Evolutionary conservation across 495 filamentous ascomycete genomes (phyloP).

Genomic region (Gamarada debralockiae): DNA sequence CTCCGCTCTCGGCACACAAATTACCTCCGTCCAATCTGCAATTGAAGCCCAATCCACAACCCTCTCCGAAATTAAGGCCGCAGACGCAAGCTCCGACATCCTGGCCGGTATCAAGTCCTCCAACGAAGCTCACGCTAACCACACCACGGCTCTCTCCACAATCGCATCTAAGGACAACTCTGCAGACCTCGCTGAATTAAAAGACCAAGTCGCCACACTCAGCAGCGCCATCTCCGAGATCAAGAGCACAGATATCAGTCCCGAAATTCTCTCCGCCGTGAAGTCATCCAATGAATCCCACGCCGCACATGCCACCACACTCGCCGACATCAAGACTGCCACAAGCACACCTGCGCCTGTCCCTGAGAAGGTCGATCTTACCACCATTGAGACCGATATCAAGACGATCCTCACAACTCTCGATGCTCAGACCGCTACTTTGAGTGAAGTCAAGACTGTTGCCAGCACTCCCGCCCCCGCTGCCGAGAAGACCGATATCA

Average conservation of each 20-base stretch:
- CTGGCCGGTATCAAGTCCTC: constrained; percentile 18
- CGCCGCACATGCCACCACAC: constrained; percentile 5
- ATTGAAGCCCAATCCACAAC: constrained; percentile 16
- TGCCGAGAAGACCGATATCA: constrained; percentile 11
- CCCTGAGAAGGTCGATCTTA: constrained; percentile 6
- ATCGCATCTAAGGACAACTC: constrained; percentile 3
- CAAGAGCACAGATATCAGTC: constrained; percentile 5
- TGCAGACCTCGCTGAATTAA: constrained; percentile 8
- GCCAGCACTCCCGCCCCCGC: neutral
- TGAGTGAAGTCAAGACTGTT: constrained; percentile 13
- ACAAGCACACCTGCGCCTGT: constrained; percentile 3
- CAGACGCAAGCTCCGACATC: constrained; percentile 17
- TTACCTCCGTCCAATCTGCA: constrained; percentile 8
- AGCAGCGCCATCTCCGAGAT: constrained; percentile 7
- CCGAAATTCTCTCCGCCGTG: constrained; percentile 13
- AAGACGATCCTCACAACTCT: neutral
- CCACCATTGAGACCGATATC: neutral
- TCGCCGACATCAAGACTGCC: constrained; percentile 16
- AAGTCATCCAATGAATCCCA: constrained; percentile 17
- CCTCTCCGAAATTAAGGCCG: constrained; percentile 16
- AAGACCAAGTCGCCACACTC: constrained; percentile 12
- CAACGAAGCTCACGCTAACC: constrained; percentile 13
- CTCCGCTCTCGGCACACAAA: constrained; percentile 10
- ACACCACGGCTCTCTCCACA: constrained; percentile 3
- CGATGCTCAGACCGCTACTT: constrained; percentile 2